Conservation (phyloP, 208 protist species). For the Trypanosoma caninum region DNA sequence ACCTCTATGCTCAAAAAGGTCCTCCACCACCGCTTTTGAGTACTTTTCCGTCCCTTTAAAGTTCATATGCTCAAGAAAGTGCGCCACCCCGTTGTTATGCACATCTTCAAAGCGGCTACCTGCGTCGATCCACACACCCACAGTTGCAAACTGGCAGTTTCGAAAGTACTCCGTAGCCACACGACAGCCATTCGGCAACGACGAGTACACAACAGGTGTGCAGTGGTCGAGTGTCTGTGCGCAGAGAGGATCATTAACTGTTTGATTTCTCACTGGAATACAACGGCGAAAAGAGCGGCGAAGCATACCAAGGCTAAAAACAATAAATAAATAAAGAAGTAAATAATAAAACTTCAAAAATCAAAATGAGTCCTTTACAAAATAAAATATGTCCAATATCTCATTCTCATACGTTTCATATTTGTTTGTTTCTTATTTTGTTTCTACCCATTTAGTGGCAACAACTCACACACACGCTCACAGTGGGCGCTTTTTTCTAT, state of each 20-base stretch:
- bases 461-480: background rate
- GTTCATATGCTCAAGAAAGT: conserved; percentile 99
- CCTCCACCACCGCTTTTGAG: conserved; percentile 90
- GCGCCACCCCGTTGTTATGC: conserved; percentile 97
- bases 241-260: conserved; percentile 43
- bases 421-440: too few species aligned
- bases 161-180: conserved; percentile 95
- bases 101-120: conserved; percentile 96
- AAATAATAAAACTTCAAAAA: too few species aligned
- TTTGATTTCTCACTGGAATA: conserved; percentile 41
- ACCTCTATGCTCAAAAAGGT: conserved; percentile 95
- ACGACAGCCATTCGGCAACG: conserved; percentile 94
- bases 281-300: conserved; percentile 16
- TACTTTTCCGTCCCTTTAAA: conserved; percentile 97
- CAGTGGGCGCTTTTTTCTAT: too few species aligned
- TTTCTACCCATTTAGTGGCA: too few species aligned
- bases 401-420: too few species aligned
- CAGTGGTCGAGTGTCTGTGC: conserved; percentile 45
- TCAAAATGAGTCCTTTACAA: too few species aligned
- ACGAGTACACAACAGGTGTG: conserved; percentile 88
- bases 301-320: conserved; percentile 26
- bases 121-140: conserved; percentile 98
- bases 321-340: background rate
- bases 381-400: too few species aligned
- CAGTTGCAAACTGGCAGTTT: conserved; percentile 90